These are phyloP conservation scores for Coriaria nepalensis DNA, from an alignment of 306 rosid species.

Conservation along the genomic window DNA sequence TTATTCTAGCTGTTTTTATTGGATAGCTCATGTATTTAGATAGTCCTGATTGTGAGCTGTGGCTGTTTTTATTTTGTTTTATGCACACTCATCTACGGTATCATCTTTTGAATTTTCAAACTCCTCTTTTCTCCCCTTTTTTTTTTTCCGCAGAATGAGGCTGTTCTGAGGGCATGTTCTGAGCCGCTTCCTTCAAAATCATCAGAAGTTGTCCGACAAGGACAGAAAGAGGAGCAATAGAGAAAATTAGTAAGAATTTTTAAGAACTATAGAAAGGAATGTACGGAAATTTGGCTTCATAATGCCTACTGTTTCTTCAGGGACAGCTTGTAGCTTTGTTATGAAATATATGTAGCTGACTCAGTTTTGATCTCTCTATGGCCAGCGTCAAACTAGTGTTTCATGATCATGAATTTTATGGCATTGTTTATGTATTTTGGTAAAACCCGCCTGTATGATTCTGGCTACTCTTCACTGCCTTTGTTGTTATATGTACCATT, in stretches of 20 bases:
- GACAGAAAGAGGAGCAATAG: not conserved
- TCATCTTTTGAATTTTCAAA: not conserved
- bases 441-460: too few species aligned
- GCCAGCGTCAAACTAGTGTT: too few species aligned
- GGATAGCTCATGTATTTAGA: too few species aligned
- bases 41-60: not conserved
- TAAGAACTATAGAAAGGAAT: constrained; percentile 10
- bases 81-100: not conserved
- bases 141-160: constrained; percentile 49
- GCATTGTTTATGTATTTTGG: not conserved
- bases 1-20: too few species aligned
- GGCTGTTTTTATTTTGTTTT: constrained; percentile 3
- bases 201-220: constrained; percentile 9
- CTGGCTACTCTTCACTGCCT: too few species aligned
- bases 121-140: constrained; percentile 2
- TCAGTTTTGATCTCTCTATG: constrained; percentile 11
- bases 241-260: constrained; percentile 19
- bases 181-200: constrained; percentile 40
- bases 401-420: not conserved
- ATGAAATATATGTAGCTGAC: constrained; percentile 3
- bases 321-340: constrained; percentile 1
- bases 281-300: constrained; percentile 5
- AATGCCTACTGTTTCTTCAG: constrained; percentile 4
- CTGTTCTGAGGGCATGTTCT: constrained; percentile 76
- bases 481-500: too few species aligned